Evolutionary conservation across 768 basidiomycete species (phyloP).

Genomic region (Boletus vermiculosoides): DNA sequence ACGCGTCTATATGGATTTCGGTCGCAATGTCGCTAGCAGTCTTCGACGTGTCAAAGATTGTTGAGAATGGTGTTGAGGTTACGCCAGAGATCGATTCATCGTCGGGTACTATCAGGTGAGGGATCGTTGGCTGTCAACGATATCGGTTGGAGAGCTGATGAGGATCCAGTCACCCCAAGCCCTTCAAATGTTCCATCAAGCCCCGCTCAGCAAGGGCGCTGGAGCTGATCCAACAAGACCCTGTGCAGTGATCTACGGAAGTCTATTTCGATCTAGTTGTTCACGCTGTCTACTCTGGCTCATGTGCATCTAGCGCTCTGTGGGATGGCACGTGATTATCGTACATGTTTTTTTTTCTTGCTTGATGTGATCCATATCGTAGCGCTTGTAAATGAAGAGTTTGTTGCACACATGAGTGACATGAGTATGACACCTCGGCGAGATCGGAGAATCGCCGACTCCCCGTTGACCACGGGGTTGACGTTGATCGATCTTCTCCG

Average conservation of each 20-base stretch:
- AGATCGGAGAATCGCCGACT: neutral
- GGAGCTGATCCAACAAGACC: conserved; percentile 51
- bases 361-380: neutral
- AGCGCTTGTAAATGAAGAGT: no score
- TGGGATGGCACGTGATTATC: neutral
- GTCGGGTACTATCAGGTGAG: conserved; percentile 62
- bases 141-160: conserved; percentile 1
- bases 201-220: conserved; percentile 60
- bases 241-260: conserved; percentile 22
- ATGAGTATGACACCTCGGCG: conserved; percentile 1
- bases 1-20: conserved; percentile 47
- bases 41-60: conserved; percentile 45
- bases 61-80: conserved; percentile 46
- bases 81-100: conserved; percentile 57
- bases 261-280: neutral
- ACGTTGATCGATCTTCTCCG: neutral
- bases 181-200: conserved; percentile 58
- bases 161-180: conserved; percentile 50
- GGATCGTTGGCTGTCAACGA: neutral
- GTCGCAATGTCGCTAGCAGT: conserved; percentile 45
- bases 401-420: neutral
- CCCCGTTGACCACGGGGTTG: neutral
- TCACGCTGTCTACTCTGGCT: neutral
- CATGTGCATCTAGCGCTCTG: neutral
- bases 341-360: neutral